Conservation (phyloP, 2,329 filamentous ascomycete species). For the Aspergillus intermedius region DNA sequence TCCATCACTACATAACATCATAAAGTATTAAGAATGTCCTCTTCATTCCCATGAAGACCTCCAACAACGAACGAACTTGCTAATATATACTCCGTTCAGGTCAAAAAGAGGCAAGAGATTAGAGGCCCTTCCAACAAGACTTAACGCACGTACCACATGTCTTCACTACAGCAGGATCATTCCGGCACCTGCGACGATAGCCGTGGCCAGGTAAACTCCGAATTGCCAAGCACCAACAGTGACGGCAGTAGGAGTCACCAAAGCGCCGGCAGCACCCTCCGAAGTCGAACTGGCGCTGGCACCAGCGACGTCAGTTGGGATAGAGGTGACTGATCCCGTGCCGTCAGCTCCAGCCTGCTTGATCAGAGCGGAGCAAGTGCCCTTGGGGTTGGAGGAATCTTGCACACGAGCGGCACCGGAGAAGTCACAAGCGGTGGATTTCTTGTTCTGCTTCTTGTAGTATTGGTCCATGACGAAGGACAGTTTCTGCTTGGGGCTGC, state of each 20-base stretch:
- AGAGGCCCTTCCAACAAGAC: no score
- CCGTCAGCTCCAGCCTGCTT: constrained; percentile 29
- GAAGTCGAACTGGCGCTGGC: constrained; percentile 16
- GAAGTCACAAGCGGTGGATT: constrained; percentile 40
- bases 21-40: neutral
- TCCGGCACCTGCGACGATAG: constrained; percentile 38
- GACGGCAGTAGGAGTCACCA: constrained; percentile 27
- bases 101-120: neutral
- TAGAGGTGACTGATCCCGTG: constrained; percentile 33
- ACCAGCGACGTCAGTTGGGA: constrained; percentile 21
- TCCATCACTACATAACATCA: neutral
- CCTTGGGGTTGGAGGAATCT: constrained; percentile 24
- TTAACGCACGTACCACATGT: no score
- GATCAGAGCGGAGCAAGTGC: constrained; percentile 22
- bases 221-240: constrained; percentile 36
- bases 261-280: constrained; percentile 26
- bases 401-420: constrained; percentile 35
- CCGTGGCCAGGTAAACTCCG: constrained; percentile 39
- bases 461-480: constrained; percentile 43
- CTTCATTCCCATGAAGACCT: neutral
- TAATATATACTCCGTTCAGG: constrained; percentile 2
- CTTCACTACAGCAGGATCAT: constrained; percentile 42
- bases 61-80: neutral
- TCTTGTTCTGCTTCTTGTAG: constrained; percentile 32
- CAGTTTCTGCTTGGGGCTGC: constrained; percentile 38